phyloP scores from a whole-genome alignment of 2,329 filamentous ascomycete genomes.

The Pseudomassariella vexata region DNA sequence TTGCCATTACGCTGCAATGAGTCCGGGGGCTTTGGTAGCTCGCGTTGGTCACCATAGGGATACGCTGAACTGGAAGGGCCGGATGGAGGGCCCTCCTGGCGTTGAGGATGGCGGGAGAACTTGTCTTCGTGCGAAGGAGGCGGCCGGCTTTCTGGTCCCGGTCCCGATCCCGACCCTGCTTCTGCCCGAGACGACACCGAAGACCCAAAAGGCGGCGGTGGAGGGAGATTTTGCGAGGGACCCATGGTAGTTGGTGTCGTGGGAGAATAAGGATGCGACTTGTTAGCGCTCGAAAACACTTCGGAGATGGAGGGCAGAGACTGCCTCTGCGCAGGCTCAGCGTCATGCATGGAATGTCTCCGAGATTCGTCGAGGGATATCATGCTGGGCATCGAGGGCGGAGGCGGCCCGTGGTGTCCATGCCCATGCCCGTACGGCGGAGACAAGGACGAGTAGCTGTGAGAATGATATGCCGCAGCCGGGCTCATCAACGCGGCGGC shows the following conservation, averaged over 20 bases:
- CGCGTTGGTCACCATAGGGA: constrained; percentile 20
- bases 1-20: constrained; percentile 11
- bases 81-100: constrained; percentile 19
- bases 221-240: constrained; percentile 16
- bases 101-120: constrained; percentile 19
- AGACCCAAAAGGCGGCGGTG: constrained; percentile 17
- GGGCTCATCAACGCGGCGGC: constrained; percentile 26
- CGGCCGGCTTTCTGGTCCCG: constrained; percentile 18
- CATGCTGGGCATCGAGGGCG: constrained; percentile 19
- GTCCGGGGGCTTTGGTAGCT: constrained; percentile 18
- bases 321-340: constrained; percentile 19
- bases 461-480: constrained; percentile 23
- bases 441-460: constrained; percentile 17
- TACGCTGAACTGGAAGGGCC: constrained; percentile 18
- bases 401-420: constrained; percentile 19
- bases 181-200: constrained; percentile 19
- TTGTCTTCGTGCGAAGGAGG: constrained; percentile 22
- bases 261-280: constrained; percentile 21
- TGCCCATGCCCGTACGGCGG: no score
- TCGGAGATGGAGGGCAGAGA: constrained; percentile 28
- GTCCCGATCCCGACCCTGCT: no score
- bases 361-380: constrained; percentile 18
- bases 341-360: constrained; percentile 20
- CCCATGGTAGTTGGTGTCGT: constrained; percentile 19
- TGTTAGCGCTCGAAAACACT: constrained; percentile 23